Evolutionary conservation across 164 flowering plant genomes (phyloP).

Genomic region (Vitis rotundifolia): DNA sequence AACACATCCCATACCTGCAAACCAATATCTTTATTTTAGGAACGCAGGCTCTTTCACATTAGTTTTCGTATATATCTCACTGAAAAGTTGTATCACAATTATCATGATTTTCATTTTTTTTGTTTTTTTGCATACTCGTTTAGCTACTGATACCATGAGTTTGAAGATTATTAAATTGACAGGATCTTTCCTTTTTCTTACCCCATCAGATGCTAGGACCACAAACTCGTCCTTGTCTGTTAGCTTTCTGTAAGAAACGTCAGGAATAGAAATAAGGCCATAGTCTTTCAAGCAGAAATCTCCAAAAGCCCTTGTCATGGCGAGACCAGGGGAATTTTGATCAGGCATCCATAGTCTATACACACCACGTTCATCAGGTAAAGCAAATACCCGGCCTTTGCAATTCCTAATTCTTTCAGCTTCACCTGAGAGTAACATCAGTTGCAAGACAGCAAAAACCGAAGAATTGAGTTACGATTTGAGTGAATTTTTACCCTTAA

Average conservation of each 20-base stretch:
- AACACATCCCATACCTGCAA: constrained; percentile 84
- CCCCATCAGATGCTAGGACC: constrained; percentile 96
- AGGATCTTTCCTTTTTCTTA: constrained; percentile 27
- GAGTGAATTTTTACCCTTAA: not conserved
- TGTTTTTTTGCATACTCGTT: too few species aligned
- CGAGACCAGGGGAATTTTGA: constrained; percentile 74
- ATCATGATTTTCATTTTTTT: not conserved
- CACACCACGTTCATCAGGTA: constrained; percentile 65
- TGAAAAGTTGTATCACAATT: not conserved
- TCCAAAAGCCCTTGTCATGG: constrained; percentile 92
- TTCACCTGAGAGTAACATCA: constrained; percentile 41
- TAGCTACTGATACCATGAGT: too few species aligned
- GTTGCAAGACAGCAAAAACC: not conserved
- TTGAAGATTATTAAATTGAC: not conserved
- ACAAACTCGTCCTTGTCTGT: constrained; percentile 69
- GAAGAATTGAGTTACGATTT: too few species aligned
- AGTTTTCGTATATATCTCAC: too few species aligned
- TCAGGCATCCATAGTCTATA: constrained; percentile 84
- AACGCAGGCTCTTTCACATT: too few species aligned
- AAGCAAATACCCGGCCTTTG: constrained; percentile 69
- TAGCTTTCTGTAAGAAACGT: constrained; percentile 56
- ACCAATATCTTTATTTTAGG: not conserved
- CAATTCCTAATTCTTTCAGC: constrained; percentile 60
- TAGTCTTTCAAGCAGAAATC: constrained; percentile 85
- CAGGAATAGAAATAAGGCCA: constrained; percentile 73